Evolutionary conservation across 2,329 filamentous ascomycete species (phyloP).

Genomic region (Neonectria coccinea): DNA sequence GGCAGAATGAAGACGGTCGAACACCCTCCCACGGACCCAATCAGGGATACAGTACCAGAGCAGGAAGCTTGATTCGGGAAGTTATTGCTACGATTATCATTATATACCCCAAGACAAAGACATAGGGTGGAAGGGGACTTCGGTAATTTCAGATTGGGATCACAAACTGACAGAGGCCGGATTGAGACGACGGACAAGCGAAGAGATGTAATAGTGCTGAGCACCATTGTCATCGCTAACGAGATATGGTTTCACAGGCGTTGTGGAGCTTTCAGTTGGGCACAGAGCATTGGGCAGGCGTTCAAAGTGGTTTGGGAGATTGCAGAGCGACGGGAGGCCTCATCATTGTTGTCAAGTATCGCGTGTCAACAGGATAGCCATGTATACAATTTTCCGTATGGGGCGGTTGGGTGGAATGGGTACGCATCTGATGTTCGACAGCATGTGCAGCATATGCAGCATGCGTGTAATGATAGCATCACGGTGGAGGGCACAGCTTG

Average conservation of each 20-base stretch:
- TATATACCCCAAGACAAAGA: background rate
- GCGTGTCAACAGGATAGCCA: conserved; percentile 20
- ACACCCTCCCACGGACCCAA: conserved; percentile 46
- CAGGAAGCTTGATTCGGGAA: conserved; percentile 25
- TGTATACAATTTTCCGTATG: conserved; percentile 18
- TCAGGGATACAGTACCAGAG: conserved; percentile 39
- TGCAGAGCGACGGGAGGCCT: conserved; percentile 19
- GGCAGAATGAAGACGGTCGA: conserved; percentile 56
- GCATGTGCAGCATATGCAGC: conserved; percentile 9
- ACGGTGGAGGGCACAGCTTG: conserved; percentile 15
- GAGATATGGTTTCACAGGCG: conserved; percentile 26
- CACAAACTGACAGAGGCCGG: background rate
- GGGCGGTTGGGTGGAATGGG: conserved; percentile 1
- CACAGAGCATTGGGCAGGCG: conserved; percentile 31
- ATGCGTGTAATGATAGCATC: conserved; percentile 20
- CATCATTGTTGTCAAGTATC: conserved; percentile 19
- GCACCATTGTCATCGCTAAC: conserved; percentile 16
- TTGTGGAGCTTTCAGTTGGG: conserved; percentile 31
- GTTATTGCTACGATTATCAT: background rate
- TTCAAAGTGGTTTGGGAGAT: conserved; percentile 25
- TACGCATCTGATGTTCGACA: conserved; percentile 13
- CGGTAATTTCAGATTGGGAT: background rate
- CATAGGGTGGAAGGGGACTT: background rate
- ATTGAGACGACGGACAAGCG: background rate
- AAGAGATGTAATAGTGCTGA: conserved; percentile 5